phyloP scores from a whole-genome alignment of 2,329 filamentous ascomycete genomes.

The Fusarium oxysporum region DNA sequence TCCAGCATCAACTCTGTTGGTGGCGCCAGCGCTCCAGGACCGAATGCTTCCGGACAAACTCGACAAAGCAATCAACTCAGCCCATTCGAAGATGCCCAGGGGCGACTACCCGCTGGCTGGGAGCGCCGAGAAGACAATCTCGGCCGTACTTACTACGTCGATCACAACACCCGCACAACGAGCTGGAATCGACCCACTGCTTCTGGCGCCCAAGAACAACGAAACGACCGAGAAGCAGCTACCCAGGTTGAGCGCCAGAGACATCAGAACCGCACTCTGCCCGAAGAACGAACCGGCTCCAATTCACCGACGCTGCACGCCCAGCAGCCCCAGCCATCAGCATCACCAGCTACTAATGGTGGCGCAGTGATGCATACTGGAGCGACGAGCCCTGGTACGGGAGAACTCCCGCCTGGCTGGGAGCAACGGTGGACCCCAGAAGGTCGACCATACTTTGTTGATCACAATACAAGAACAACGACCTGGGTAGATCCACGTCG shows the following conservation, averaged over 20 bases:
- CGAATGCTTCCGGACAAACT: slow-evolving; percentile 49
- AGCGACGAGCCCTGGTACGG: slow-evolving; percentile 89
- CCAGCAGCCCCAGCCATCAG: slow-evolving; percentile 57
- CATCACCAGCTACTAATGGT: slow-evolving; percentile 56
- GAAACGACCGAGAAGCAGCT: slow-evolving; percentile 85
- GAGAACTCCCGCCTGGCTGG: slow-evolving; percentile 95
- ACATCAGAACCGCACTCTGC: slow-evolving; percentile 94
- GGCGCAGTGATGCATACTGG: slow-evolving; percentile 95
- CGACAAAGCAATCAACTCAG: slow-evolving; percentile 69
- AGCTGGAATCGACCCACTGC: slow-evolving; percentile 94
- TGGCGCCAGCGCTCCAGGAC: slow-evolving; percentile 37
- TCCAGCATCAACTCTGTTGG: slow-evolving; percentile 58
- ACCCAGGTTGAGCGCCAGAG: slow-evolving; percentile 93
- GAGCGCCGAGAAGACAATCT: slow-evolving; percentile 95
- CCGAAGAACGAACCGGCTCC: slow-evolving; percentile 93
- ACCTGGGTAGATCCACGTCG: slow-evolving; percentile 98
- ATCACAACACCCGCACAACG: slow-evolving; percentile 96
- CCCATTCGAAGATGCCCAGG: slow-evolving; percentile 96
- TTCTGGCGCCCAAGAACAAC: slow-evolving; percentile 76
- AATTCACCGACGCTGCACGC: slow-evolving; percentile 84
- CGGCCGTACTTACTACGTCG: slow-evolving; percentile 96
- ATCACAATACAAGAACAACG: slow-evolving; percentile 97
- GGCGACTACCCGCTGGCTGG: slow-evolving; percentile 92
- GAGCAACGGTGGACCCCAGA: slow-evolving; percentile 96
- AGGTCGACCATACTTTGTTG: slow-evolving; percentile 95